These are phyloP conservation scores for Artemisia tridentata DNA, from an alignment of 129 eudicot species.

Conservation along the genomic window DNA sequence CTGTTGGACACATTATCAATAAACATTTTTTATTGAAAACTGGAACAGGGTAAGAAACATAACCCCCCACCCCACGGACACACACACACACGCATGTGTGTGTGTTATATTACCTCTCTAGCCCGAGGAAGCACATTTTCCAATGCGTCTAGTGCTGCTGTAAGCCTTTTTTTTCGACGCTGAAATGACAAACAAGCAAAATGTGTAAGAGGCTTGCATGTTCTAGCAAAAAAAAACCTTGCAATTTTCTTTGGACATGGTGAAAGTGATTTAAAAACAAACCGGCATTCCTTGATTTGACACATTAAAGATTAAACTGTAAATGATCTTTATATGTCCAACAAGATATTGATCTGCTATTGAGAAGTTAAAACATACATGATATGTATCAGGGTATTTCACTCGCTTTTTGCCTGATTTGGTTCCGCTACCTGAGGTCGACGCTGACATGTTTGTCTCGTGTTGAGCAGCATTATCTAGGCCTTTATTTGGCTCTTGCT, in stretches of 20 bases:
- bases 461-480: conserved; percentile 28
- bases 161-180: conserved; percentile 50
- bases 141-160: conserved; percentile 50
- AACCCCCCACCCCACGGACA: too few species aligned
- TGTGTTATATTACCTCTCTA: conserved; percentile 32
- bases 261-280: background rate
- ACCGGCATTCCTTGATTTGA: background rate
- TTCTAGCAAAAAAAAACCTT: conserved; percentile 9
- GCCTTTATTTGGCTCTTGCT: conserved; percentile 31
- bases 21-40: background rate
- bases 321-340: background rate
- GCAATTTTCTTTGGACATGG: conserved; percentile 2
- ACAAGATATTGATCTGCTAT: conserved; percentile 5
- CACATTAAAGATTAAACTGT: too few species aligned
- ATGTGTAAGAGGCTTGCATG: conserved; percentile 6
- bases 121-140: conserved; percentile 49
- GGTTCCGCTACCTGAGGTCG: conserved; percentile 26
- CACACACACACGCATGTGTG: too few species aligned
- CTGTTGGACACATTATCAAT: background rate
- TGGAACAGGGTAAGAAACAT: too few species aligned
- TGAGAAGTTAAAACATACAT: conserved; percentile 43
- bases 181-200: conserved; percentile 32
- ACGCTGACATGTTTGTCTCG: conserved; percentile 27
- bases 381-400: conserved; percentile 42
- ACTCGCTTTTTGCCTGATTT: conserved; percentile 27